Evolutionary conservation across 2,329 filamentous ascomycete genomes (phyloP).

Genomic region (Claviceps monticola): DNA sequence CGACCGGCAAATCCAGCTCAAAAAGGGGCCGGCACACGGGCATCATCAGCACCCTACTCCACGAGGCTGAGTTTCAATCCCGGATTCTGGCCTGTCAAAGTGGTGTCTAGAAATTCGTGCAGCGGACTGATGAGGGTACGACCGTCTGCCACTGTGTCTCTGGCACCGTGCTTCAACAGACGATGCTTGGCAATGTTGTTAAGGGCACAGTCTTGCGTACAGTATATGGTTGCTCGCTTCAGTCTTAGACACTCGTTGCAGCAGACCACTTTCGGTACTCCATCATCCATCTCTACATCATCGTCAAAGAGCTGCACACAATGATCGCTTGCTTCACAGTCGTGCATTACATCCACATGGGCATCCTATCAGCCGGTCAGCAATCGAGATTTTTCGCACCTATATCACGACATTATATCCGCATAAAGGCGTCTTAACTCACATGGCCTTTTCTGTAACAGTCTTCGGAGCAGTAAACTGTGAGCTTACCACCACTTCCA

Average conservation of each 20-base stretch:
- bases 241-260: conserved; percentile 29
- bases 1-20: neutral
- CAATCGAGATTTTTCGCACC: neutral
- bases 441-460: conserved; percentile 29
- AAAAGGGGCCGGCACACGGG: too few relatives aligned
- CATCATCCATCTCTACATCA: conserved; percentile 25
- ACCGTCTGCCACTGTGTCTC: conserved; percentile 10
- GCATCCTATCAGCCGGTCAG: conserved; percentile 21
- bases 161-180: conserved; percentile 17
- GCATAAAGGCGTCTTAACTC: conserved; percentile 10
- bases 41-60: neutral
- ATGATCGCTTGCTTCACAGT: conserved; percentile 25
- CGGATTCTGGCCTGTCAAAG: conserved; percentile 18
- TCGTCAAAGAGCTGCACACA: conserved; percentile 27
- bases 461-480: conserved; percentile 31
- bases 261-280: conserved; percentile 17
- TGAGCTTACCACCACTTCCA: conserved; percentile 21
- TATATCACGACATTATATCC: too few relatives aligned
- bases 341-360: conserved; percentile 25
- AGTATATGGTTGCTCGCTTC: conserved; percentile 25
- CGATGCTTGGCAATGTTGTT: conserved; percentile 27
- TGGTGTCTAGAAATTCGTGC: conserved; percentile 14
- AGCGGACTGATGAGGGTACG: conserved; percentile 11
- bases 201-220: conserved; percentile 27
- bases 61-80: conserved; percentile 17